Evolutionary conservation across 1,284 basidiomycete genomes (phyloP), one percentile per base, ranked within the genome.

Genomic region (Naganishia albida): DNA sequence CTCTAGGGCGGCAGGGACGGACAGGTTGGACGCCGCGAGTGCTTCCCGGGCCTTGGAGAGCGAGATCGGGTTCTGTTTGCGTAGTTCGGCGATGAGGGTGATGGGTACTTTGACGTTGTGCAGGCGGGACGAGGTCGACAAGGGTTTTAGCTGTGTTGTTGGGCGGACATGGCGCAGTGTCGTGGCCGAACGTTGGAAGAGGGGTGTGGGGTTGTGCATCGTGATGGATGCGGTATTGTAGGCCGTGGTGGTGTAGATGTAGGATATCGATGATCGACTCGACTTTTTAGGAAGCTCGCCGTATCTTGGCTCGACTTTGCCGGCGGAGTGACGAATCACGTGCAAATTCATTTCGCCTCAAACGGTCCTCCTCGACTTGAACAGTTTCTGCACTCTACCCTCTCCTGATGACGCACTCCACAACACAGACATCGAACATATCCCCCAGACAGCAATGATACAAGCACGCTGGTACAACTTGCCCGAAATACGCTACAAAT

Each of bases 1-100:
- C 70, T 82, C 80, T 52, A 95, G 78, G 1, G 94, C 93, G 8
- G 80, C 83, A 7, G 84, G 75, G 65, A 96, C 76, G 78, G 93
- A 85, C 81, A 91, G 89, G 73, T 87, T 85, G 40, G 86, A 84
- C 28, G 87, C 86, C 56, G 81, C 77, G 64, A 97, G 87, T 2
- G 94, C 93, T 77, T 95, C 90, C 56, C 89, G 86, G 53, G 93
- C 94, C 80, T 93, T 92, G 52, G 86, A 83, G 73, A 96, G 87
- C 15, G 90, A 90, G 60, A 90, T 91, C 50, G 79, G 82, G 70
- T 88, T 85, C 67, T 83, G 83, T 79, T 89, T 90, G 65, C 94
- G 87, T 40, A 98, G 85, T 77, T 92, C 87, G 2, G 89, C 88
- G 68, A 98, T 88, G 69, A 93, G 86, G 68, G 88, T 86, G 64